These are phyloP conservation scores for Vachellia pachyceras DNA, from an alignment of 306 rosid genomes.

Conservation along the genomic window DNA sequence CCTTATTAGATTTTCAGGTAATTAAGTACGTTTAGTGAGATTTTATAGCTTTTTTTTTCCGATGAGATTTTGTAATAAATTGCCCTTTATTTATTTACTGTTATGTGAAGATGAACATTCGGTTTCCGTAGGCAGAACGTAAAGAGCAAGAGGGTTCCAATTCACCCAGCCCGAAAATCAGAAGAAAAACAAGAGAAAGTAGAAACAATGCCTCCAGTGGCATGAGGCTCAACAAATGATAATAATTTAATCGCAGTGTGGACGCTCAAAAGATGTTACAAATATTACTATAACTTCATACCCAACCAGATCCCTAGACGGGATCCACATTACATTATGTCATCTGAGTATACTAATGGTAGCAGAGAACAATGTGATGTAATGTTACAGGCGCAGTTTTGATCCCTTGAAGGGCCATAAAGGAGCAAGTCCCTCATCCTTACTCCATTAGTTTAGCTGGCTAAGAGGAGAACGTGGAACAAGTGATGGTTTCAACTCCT, in stretches of 20 bases:
- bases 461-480: slow-evolving; percentile 92
- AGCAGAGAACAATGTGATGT: slow-evolving; percentile 30
- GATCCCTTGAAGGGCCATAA: slow-evolving; percentile 4
- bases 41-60: too few relatives aligned
- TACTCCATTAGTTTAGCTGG: slow-evolving; percentile 56
- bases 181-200: neutral
- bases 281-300: slow-evolving; percentile 24
- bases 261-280: slow-evolving; percentile 46
- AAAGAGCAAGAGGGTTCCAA: neutral
- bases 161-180: neutral
- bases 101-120: too few relatives aligned
- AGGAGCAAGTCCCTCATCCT: neutral
- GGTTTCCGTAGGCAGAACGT: too few relatives aligned
- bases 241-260: neutral
- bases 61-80: too few relatives aligned
- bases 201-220: slow-evolving; percentile 13
- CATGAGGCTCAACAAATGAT: slow-evolving; percentile 15
- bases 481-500: slow-evolving; percentile 83
- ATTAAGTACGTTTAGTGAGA: too few relatives aligned
- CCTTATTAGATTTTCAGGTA: too few relatives aligned
- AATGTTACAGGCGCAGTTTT: slow-evolving; percentile 52
- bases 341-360: neutral
- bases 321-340: slow-evolving; percentile 47
- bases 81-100: too few relatives aligned
- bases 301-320: slow-evolving; percentile 51